Evolutionary conservation across 352 stramenopile genomes (phyloP), one percentile per base, ranked within the genome.

Genomic region (Phytophthora cryptogea): DNA sequence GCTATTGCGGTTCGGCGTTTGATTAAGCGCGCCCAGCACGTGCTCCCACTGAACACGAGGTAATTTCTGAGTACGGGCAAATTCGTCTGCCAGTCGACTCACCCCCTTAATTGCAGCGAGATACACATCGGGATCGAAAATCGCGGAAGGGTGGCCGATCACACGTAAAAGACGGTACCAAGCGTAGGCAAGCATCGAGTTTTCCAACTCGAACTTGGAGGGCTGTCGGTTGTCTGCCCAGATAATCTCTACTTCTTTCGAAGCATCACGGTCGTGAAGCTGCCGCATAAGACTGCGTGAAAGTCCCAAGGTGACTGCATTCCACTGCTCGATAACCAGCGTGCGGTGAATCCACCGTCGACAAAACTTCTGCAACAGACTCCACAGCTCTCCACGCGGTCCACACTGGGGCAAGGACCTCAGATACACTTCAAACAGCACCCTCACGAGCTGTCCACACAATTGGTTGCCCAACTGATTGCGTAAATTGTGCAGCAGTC

Each of bases 271-370:
- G 5, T 72, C 68, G 53, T 88, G 68, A 26, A 95, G 62, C 50
- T 89, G 86, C 14, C 72, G 74, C 76, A 95, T 90, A 31, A 95
- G 60, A 43, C 63, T 87, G 40, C 75, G 75, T 13, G 86, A 93
- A 43, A 95, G 70, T 44, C 84, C 86, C 14, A 92, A 53, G 26
- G 83, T 89, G 11, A 83, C 72, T 6, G 73, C 70, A 45, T 95
- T 94, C 86, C 86, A 95, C 59, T 95, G 86, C 63, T 95, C 86
- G 11, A 95, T 88, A 16, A 95, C 86, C n/a, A 90, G 44, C 7
- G 77, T 70, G n/a, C 86, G 83, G 45, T 95, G 86, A 45, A 92
- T 92, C 86, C 86, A 94, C 7, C 86, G 81, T 0, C 86, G 79
- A 42, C 85, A 95, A 52, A 95, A 95, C 47, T 93, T 95, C 46